Percentiles rank a stretch among this genome's conserved stretches.
These are phyloP conservation scores for Leishmania mexicana DNA, from an alignment of 208 protist genomes.

Conservation along the genomic window DNA sequence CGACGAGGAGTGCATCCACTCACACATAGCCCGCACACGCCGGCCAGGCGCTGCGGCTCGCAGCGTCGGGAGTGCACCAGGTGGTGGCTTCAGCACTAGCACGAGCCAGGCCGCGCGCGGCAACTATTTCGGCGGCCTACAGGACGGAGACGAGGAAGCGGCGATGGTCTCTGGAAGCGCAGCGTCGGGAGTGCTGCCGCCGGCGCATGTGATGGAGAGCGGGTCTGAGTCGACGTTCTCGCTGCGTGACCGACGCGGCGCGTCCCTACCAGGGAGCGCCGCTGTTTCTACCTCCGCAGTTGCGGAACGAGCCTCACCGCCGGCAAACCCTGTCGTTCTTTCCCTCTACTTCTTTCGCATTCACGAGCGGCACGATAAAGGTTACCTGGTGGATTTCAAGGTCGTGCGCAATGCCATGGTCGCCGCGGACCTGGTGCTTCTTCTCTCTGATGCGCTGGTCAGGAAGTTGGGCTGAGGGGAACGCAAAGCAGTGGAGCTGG, in stretches of 20 bases:
- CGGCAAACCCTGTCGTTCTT: slow-evolving; percentile 46
- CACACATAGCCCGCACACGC: slow-evolving; percentile 11
- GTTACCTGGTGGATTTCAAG: slow-evolving; percentile 79
- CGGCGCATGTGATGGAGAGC: neutral
- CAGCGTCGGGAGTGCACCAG: slow-evolving; percentile 14
- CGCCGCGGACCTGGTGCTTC: slow-evolving; percentile 60
- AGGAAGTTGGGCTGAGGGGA: slow-evolving; percentile 31
- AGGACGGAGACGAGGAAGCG: slow-evolving; percentile 2
- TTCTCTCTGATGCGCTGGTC: slow-evolving; percentile 57
- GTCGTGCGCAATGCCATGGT: slow-evolving; percentile 63
- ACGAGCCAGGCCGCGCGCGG: slow-evolving; percentile 19
- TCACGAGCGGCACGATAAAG: slow-evolving; percentile 79
- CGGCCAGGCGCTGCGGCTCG: slow-evolving; percentile 10
- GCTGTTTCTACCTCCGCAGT: neutral
- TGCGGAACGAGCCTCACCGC: neutral
- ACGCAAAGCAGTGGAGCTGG: neutral
- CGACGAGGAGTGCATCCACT: slow-evolving; percentile 21
- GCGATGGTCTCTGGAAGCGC: neutral
- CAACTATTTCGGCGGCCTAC: slow-evolving; percentile 30
- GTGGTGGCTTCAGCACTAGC: slow-evolving; percentile 7
- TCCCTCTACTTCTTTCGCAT: slow-evolving; percentile 83
- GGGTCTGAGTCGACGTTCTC: slow-evolving; percentile 6
- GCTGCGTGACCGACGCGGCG: neutral
- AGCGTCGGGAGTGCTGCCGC: neutral
- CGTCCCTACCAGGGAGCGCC: neutral